Evolutionary conservation across 2,329 filamentous ascomycete species (phyloP), one percentile per base, ranked within the genome.

Genomic region (Camillea tinctor): DNA sequence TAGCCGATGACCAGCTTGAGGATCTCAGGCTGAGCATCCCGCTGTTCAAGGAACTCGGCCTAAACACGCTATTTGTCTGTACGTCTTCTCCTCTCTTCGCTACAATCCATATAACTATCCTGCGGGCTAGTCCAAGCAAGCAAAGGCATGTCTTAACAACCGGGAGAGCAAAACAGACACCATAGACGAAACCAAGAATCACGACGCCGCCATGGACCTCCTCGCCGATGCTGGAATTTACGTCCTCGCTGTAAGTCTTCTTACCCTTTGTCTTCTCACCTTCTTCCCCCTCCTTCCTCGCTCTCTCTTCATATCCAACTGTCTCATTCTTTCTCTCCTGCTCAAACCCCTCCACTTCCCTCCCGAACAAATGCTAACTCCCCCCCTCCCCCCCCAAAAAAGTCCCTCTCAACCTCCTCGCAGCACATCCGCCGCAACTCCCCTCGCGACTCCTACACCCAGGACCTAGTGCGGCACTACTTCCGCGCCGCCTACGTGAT

Each of bases 61-160:
- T 73, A 9, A 73, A 73, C 55, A 67, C 67, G 2, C 24, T 73
- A 48, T 68, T 67, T 54, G 54, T 71, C 21, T 63, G 71, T 72
- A 58, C 30, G 66, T 56, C 17, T 9, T n/a, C 24, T 6, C 19
- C 11, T 36, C 11, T 7, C 17, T 22, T 9, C 24, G 24, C 24
- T 52, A 24, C 21, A 8, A 59, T n/a, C 21, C 7, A 22, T 24
- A 50, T 11, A 24, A n/a, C n/a, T 19, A 51, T 9, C 19, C 50
- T n/a, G n/a, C n/a, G n/a, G n/a, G n/a, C n/a, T n/a, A n/a, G n/a
- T n/a, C n/a, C n/a, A n/a, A n/a, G n/a, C n/a, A n/a, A n/a, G n/a
- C n/a, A n/a, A n/a, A 6, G 6, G 13, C 9, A n/a, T 30, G 13
- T 50, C 23, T 50, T 5, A 50, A 26, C n/a, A 2, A 8, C 7